A percentile compares a stretch with the other conserved stretches of the same genome.
Conservation (phyloP, 257 asterid species). For the Capsicum pubescens region DNA sequence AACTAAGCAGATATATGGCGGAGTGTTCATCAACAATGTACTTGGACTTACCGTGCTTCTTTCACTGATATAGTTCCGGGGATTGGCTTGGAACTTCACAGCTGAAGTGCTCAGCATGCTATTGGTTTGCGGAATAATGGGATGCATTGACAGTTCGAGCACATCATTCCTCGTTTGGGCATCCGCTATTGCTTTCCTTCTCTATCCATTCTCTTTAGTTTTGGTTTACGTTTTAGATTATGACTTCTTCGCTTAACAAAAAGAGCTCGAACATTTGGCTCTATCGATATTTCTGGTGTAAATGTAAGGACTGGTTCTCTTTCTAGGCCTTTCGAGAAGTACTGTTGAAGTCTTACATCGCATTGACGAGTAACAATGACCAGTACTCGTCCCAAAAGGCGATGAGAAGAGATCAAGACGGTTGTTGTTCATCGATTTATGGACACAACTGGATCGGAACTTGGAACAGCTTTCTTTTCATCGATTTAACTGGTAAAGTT, state of each 20-base stretch:
- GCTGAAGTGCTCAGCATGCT: slow-evolving; percentile 51
- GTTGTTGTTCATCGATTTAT: too few species aligned
- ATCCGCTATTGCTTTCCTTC: slow-evolving; percentile 47
- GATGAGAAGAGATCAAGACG: too few species aligned
- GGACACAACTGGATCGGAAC: too few species aligned
- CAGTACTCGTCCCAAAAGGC: too few species aligned
- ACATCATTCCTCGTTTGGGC: slow-evolving; percentile 51
- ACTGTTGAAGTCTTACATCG: too few species aligned
- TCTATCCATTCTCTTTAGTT: slow-evolving; percentile 55
- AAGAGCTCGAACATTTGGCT: not conserved
- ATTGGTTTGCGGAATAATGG: slow-evolving; percentile 47
- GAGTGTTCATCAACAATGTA: slow-evolving; percentile 59
- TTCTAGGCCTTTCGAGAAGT: not conserved
- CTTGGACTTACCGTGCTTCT: slow-evolving; percentile 59
- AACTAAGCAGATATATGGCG: slow-evolving; percentile 59
- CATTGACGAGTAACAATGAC: too few species aligned
- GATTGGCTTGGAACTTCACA: slow-evolving; percentile 51
- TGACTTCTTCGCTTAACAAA: slow-evolving; percentile 32
- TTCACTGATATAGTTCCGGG: slow-evolving; percentile 48
- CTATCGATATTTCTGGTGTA: not conserved
- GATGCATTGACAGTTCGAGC: slow-evolving; percentile 49
- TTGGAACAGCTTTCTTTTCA: too few species aligned
- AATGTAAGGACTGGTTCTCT: not conserved
- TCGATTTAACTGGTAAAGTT: too few species aligned
- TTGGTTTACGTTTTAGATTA: slow-evolving; percentile 45